Evolutionary conservation across 139 green algal species (phyloP).

Genomic region (Asterochloris erici): DNA sequence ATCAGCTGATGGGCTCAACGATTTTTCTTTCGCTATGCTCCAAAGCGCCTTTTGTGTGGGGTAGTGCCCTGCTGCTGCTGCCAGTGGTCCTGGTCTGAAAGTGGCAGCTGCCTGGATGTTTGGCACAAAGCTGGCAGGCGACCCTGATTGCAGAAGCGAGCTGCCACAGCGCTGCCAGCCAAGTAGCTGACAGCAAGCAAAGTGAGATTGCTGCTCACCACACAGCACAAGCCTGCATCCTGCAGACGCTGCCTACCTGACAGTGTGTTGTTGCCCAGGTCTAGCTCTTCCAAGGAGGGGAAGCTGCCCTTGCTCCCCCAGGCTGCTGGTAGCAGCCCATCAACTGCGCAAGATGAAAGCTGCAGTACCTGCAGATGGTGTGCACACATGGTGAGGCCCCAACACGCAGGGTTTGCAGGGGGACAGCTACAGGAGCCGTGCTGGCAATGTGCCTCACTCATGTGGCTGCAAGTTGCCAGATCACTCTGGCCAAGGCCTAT

Average conservation of each 20-base stretch:
- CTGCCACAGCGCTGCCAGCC: too few relatives aligned
- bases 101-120: too few relatives aligned
- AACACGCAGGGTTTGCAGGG: neutral
- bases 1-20: too few relatives aligned
- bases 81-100: too few relatives aligned
- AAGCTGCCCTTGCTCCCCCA: conserved; percentile 3
- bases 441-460: neutral
- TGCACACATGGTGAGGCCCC: neutral
- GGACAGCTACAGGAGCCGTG: neutral
- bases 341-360: neutral
- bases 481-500: neutral
- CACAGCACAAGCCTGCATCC: neutral
- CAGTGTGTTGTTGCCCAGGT: conserved; percentile 9
- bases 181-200: too few relatives aligned
- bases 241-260: neutral
- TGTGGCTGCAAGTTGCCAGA: neutral
- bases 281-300: neutral
- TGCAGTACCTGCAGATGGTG: neutral
- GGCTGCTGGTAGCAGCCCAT: neutral
- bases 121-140: too few relatives aligned
- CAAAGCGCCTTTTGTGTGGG: too few relatives aligned
- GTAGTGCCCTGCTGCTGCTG: too few relatives aligned
- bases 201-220: too few relatives aligned
- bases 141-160: too few relatives aligned
- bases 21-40: too few relatives aligned